phyloP scores from a whole-genome alignment of 176 grass and related monocot genomes.

The Guadua angustifolia region DNA sequence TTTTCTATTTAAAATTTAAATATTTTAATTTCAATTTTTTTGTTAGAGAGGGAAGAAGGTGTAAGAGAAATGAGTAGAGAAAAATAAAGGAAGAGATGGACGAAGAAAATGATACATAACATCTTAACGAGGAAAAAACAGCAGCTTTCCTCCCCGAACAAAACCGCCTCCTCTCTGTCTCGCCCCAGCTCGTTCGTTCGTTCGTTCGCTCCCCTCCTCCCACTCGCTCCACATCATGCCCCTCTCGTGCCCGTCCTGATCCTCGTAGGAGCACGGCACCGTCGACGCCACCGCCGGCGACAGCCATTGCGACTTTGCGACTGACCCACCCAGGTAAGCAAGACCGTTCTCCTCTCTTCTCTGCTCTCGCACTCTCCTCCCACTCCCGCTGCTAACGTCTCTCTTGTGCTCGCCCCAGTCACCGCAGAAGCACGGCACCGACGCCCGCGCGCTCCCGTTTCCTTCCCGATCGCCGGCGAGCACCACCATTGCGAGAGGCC shows the following conservation, averaged over 20 bases:
- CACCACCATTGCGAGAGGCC: not conserved
- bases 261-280: not conserved
- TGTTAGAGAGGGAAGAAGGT: too few relatives aligned
- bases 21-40: too few relatives aligned
- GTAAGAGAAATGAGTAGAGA: too few relatives aligned
- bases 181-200: slow-evolving; percentile 12
- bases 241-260: not conserved
- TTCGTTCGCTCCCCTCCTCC: not conserved
- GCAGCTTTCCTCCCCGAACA: not conserved
- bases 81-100: too few relatives aligned
- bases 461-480: not conserved
- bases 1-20: too few relatives aligned
- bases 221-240: not conserved
- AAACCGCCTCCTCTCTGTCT: not conserved
- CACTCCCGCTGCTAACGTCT: slow-evolving; percentile 39
- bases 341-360: not conserved
- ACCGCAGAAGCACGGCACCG: slow-evolving; percentile 19
- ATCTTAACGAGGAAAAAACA: not conserved
- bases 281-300: not conserved
- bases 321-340: not conserved
- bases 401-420: slow-evolving; percentile 35
- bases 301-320: not conserved
- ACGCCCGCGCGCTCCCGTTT: not conserved
- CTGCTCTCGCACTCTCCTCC: not conserved
- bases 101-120: too few relatives aligned